Evolutionary conservation across 768 basidiomycete species (phyloP).

Genomic region (Fomitopsis pulvina): DNA sequence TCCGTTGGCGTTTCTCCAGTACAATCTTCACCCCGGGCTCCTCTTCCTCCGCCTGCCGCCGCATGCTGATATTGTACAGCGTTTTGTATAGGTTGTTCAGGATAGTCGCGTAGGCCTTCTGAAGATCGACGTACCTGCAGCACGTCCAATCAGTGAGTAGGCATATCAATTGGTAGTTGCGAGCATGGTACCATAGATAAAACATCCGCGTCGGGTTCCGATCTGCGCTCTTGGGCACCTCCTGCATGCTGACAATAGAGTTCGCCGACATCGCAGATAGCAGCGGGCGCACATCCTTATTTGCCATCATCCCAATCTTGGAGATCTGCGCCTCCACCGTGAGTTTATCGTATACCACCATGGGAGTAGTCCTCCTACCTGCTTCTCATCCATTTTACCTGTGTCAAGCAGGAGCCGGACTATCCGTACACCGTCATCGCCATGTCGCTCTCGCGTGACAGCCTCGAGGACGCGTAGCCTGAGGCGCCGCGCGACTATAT

Average conservation of each 20-base stretch:
- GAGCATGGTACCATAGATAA: conserved; percentile 71
- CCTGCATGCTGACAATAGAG: conserved; percentile 84
- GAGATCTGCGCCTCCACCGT: conserved; percentile 55
- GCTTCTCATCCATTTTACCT: conserved; percentile 93
- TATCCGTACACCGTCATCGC: conserved; percentile 77
- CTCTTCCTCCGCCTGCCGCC: conserved; percentile 69
- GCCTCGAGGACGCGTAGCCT: conserved; percentile 69
- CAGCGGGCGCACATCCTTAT: conserved; percentile 79
- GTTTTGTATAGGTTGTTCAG: conserved; percentile 83
- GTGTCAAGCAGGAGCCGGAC: conserved; percentile 70
- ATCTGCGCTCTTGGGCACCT: conserved; percentile 87
- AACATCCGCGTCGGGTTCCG: conserved; percentile 85
- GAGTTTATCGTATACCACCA: not conserved
- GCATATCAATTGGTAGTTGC: not conserved
- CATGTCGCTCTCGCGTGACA: conserved; percentile 76
- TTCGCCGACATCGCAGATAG: conserved; percentile 75
- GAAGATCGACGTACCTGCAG: conserved; percentile 81
- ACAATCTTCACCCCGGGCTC: conserved; percentile 60
- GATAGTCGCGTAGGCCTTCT: conserved; percentile 74
- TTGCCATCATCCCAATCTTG: conserved; percentile 88
- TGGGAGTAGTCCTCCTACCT: conserved; percentile 43
- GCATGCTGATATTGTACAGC: conserved; percentile 74
- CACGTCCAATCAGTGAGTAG: conserved; percentile 4
- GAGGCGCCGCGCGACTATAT: conserved; percentile 59
- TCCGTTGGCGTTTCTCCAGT: conserved; percentile 74